A percentile compares a stretch with the other conserved stretches of the same genome.
Conservation (phyloP, 1,284 basidiomycete species). For the Golubevia sp. region DNA sequence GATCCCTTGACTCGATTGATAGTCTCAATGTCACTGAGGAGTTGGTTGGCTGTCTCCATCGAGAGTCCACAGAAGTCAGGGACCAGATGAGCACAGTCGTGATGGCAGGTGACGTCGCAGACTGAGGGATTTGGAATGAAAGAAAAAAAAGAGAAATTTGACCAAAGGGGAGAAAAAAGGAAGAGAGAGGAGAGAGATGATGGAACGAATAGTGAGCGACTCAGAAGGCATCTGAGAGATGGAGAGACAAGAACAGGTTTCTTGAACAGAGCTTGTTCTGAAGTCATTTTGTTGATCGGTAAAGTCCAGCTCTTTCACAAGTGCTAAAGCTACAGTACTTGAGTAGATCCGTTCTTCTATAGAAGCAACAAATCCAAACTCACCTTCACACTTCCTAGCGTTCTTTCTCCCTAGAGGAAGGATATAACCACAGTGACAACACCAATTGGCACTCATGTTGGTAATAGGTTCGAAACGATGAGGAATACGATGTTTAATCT, state of each 20-base stretch:
- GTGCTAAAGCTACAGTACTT: too few species aligned
- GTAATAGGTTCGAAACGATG: slow-evolving; percentile 97
- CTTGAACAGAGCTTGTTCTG: too few species aligned
- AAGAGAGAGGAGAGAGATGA: not conserved
- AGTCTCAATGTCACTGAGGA: slow-evolving; percentile 82
- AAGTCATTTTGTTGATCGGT: too few species aligned
- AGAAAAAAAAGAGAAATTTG: not conserved
- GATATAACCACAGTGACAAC: slow-evolving; percentile 95
- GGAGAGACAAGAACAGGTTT: too few species aligned
- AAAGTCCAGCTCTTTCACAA: too few species aligned
- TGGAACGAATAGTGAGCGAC: too few species aligned
- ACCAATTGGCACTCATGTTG: slow-evolving; percentile 98
- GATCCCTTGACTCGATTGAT: slow-evolving; percentile 64
- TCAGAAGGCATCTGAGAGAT: too few species aligned
- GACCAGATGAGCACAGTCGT: slow-evolving; percentile 95
- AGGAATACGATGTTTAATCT: slow-evolving; percentile 98
- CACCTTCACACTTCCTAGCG: slow-evolving; percentile 81
- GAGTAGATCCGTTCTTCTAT: too few species aligned
- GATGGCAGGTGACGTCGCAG: slow-evolving; percentile 95
- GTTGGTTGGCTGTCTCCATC: slow-evolving; percentile 96
- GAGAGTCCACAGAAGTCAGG: slow-evolving; percentile 99
- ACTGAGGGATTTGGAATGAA: slow-evolving; percentile 64
- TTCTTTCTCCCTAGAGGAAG: slow-evolving; percentile 96
- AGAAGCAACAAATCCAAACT: too few species aligned
- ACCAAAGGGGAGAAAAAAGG: not conserved